phyloP scores from a whole-genome alignment of 2,329 filamentous ascomycete species.

The Herpotrichia juniperi region DNA sequence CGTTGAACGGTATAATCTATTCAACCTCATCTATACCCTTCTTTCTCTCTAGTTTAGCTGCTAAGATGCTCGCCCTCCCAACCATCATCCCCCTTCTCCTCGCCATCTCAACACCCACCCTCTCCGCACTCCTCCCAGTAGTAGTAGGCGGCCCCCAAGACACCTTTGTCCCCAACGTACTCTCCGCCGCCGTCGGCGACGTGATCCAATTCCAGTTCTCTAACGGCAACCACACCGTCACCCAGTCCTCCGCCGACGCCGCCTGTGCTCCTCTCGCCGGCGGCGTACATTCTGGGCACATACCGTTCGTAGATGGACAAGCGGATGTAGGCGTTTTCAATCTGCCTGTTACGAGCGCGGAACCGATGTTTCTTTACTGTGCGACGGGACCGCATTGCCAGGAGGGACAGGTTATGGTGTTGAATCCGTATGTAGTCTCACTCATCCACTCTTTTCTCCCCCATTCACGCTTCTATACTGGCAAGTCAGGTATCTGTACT shows the following conservation, averaged over 20 bases:
- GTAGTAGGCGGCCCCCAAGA: slow-evolving; percentile 38
- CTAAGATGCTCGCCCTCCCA: neutral
- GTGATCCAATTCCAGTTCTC: slow-evolving; percentile 39
- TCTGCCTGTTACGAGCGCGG: slow-evolving; percentile 32
- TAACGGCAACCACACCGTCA: slow-evolving; percentile 41
- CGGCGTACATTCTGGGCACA: slow-evolving; percentile 37
- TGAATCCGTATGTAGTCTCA: slow-evolving; percentile 24
- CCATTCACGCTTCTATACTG: too few relatives aligned
- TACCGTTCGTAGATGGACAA: slow-evolving; percentile 35
- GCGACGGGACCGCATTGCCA: slow-evolving; percentile 40
- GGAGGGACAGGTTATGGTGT: slow-evolving; percentile 34
- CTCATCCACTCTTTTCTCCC: neutral
- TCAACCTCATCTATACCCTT: too few relatives aligned
- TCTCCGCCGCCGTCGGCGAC: slow-evolving; percentile 35
- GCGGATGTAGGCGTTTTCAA: slow-evolving; percentile 39
- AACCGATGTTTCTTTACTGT: slow-evolving; percentile 40
- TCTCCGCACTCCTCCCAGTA: slow-evolving; percentile 24
- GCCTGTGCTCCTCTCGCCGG: slow-evolving; percentile 34
- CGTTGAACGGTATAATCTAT: neutral
- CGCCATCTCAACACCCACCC: neutral
- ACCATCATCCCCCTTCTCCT: neutral
- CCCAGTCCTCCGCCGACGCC: slow-evolving; percentile 29
- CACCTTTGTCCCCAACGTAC: slow-evolving; percentile 34
- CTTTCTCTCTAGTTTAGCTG: neutral
- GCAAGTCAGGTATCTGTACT: too few relatives aligned